Base-by-base conservation (phyloP, 2,329 filamentous ascomycete species). In the Pyrenochaeta sp. region DNA sequence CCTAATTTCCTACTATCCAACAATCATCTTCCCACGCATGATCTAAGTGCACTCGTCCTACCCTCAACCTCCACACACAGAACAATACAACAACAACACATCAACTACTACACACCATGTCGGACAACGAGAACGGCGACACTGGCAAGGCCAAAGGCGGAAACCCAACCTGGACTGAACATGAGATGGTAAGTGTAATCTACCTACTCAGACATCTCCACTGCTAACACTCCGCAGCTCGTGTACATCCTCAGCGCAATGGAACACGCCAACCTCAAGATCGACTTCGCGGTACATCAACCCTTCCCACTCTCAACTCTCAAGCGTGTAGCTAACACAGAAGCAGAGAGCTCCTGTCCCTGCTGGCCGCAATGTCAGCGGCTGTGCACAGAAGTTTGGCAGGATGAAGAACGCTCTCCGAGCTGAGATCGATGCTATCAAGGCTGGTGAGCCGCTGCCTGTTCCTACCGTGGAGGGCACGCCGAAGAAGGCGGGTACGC, bases 321-420 rank as follows among this genome's bases (percentile, higher is more conserved):
- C 12, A 46, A 24, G 49, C 12, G 4, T n/a, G 9, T 22, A 13
- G 53, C 52, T 34, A 28, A 2, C 25, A n/a, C 13, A 50, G 28
- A 5, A n/a, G 22, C 40, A 73, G 71, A 60, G 55, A 0, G 63
- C 61, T 2, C 61, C 60, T 5, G 56, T 57, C 13, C 71, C 70
- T 0, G 44, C 46, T 15, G 66, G 65, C 5, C 70, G 71, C 47
- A 63, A 61, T 36, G 45, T 44, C 25, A 67, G 58, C 7, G 70
- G 69, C 12, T 72, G 60, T 46, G n/a, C 15, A 2, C 57, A 72
- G 52, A 66, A 66, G 52, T 64, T 71, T 54, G 42, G 60, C 34
- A 48, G 24, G 4, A 48, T 71, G 37, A 66, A 64, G 50, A 48
- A 13, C 9, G 54, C 44, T 1, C 43, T 63, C 50, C 66, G 59